A percentile compares a stretch with the other conserved stretches of the same genome.
phyloP scores from a whole-genome alignment of 495 filamentous ascomycete genomes.

The Pseudevernia furfuracea region DNA sequence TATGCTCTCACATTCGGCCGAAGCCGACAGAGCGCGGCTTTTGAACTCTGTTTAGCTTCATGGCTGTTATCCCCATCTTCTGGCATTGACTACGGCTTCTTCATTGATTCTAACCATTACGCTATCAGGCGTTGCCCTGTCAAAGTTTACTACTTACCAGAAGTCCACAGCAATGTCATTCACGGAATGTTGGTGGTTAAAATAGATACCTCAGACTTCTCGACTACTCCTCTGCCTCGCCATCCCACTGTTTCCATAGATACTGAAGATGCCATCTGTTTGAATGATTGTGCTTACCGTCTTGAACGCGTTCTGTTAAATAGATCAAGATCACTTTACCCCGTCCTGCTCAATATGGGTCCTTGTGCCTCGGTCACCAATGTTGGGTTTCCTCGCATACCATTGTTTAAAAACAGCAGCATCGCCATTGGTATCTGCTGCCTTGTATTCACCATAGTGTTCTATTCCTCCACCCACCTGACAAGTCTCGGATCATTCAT shows the following conservation, averaged over 20 bases:
- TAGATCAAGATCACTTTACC: not conserved
- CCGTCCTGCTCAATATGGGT: not conserved
- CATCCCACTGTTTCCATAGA: not conserved
- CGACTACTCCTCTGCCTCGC: not conserved
- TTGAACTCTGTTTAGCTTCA: not conserved
- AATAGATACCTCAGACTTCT: no score
- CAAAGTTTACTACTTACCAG: not conserved
- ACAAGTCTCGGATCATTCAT: not conserved
- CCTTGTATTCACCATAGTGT: not conserved
- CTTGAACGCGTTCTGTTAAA: not conserved
- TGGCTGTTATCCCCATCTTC: not conserved
- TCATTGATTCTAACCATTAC: not conserved
- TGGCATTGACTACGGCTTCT: not conserved
- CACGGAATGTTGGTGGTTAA: not conserved
- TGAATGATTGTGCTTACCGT: not conserved
- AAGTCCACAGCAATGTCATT: not conserved
- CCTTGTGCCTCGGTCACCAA: not conserved
- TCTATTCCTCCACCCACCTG: not conserved
- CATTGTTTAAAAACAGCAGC: not conserved
- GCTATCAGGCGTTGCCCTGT: not conserved
- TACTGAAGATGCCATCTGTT: not conserved
- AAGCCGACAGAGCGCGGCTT: not conserved
- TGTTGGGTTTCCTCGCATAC: not conserved
- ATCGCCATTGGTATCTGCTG: not conserved
- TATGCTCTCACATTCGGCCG: not conserved